phyloP scores from a whole-genome alignment of 768 basidiomycete species.

The Trametes cinnabarina region DNA sequence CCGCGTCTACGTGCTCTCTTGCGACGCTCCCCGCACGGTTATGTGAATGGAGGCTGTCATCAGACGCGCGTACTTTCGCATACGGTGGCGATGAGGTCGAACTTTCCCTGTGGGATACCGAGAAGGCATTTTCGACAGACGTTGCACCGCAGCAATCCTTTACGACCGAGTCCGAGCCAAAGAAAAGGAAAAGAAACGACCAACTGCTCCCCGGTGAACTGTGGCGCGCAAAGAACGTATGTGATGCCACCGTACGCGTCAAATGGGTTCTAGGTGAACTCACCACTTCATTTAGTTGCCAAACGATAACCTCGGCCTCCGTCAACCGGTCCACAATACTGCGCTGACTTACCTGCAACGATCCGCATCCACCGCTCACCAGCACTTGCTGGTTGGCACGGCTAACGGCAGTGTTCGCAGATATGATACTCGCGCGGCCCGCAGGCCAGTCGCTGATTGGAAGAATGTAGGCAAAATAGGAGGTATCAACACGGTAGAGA shows the following conservation, averaged over 20 bases:
- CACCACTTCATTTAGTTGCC: slow-evolving; percentile 44
- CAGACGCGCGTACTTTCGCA: slow-evolving; percentile 55
- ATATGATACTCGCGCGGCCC: slow-evolving; percentile 73
- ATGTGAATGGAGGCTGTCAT: slow-evolving; percentile 61
- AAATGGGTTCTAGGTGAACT: background rate
- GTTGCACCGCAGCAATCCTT: slow-evolving; percentile 19
- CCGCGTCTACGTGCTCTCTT: slow-evolving; percentile 14
- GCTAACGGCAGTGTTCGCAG: slow-evolving; percentile 68
- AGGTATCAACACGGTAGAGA: slow-evolving; percentile 58
- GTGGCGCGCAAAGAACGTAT: slow-evolving; percentile 84
- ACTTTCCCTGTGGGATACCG: slow-evolving; percentile 75
- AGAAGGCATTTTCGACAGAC: slow-evolving; percentile 45
- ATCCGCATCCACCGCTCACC: slow-evolving; percentile 32
- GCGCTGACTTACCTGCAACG: slow-evolving; percentile 58
- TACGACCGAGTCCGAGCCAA: slow-evolving; percentile 28
- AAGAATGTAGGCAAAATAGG: slow-evolving; percentile 55
- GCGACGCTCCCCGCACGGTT: slow-evolving; percentile 65
- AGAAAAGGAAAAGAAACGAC: slow-evolving; percentile 60
- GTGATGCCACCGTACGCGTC: slow-evolving; percentile 6
- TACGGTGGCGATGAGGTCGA: slow-evolving; percentile 90
- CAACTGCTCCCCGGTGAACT: slow-evolving; percentile 67
- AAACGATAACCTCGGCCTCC: slow-evolving; percentile 73
- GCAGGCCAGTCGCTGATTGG: slow-evolving; percentile 70
- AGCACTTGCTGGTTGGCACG: slow-evolving; percentile 69
- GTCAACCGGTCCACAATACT: slow-evolving; percentile 76